Conservation (phyloP, 2,329 filamentous ascomycete genomes). For the Botrytis fragariae region DNA sequence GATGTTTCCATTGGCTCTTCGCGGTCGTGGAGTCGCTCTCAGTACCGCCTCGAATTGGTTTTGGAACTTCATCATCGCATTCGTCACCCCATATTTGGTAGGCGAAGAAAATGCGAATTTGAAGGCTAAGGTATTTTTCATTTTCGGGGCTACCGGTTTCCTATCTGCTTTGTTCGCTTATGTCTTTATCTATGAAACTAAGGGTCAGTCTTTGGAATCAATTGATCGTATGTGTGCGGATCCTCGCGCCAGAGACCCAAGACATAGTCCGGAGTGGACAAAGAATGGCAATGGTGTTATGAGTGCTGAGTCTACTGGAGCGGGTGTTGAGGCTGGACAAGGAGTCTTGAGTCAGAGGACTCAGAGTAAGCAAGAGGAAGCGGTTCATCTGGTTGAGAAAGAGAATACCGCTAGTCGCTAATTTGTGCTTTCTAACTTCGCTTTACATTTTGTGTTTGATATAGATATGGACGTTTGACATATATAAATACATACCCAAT, state of each 20-base stretch:
- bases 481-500: neutral
- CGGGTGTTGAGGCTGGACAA: neutral
- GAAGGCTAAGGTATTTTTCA: slow-evolving; percentile 43
- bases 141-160: slow-evolving; percentile 58
- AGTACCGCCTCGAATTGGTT: slow-evolving; percentile 89
- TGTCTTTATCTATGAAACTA: slow-evolving; percentile 62
- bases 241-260: neutral
- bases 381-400: neutral
- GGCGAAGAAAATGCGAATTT: slow-evolving; percentile 44
- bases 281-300: neutral
- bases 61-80: slow-evolving; percentile 70
- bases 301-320: neutral
- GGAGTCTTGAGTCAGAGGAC: neutral
- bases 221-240: slow-evolving; percentile 58
- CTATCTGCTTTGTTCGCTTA: slow-evolving; percentile 53
- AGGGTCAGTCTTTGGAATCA: slow-evolving; percentile 68
- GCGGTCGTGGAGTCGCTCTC: slow-evolving; percentile 70
- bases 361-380: neutral
- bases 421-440: neutral
- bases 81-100: slow-evolving; percentile 71
- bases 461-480: neutral
- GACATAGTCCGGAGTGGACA: neutral
- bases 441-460: neutral
- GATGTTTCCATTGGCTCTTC: slow-evolving; percentile 81
- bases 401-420: neutral